Evolutionary conservation across 345 rosid species (phyloP), one percentile per base, ranked within the genome.

Genomic region (Bruguiera parviflora): DNA sequence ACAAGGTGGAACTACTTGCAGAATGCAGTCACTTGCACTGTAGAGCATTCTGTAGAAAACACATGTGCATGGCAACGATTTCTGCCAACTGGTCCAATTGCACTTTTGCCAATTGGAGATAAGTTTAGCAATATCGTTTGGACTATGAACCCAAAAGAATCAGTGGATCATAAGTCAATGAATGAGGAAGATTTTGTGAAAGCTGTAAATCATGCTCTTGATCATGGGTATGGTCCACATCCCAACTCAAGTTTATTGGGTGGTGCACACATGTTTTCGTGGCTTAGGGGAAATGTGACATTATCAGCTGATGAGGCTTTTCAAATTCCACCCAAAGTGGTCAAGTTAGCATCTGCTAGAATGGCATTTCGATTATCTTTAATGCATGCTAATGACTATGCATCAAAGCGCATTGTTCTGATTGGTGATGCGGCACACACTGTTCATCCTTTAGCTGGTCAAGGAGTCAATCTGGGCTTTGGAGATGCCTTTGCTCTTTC

Each of bases 391-490:
- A 84, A 82, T 6, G 65, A 82, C 70, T 92, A 95, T 67, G 93
- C 78, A 20, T 76, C 96, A 9, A 87, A 77, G 61, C 94, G 82
- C 39, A 82, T 86, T 59, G 97, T 81, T 72, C 88, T 93, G 21
- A 61, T 91, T 16, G 98, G 98, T 53, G 99, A 90, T 83, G 97
- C 97, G 11, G 97, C 99, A 53, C 99, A 92, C 62, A 86, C 97
- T 16, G 91, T 95, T 67, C 97, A 92, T 77, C 99, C 99, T 8
- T 80, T 92, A 78, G 99, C 97, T 37, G 99, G 97, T 71, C 99
- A 95, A 80, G 97, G 98, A 70, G 99, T 92, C 27, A 92, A 95
- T 83, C 67, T 95, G 82, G 98, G 98, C 57, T 91, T 91, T 70
- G 94, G 88, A 58, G 98, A 93, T 71, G 95, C 96, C 57, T 82